Evolutionary conservation across 345 rosid genomes (phyloP), one percentile per base, ranked within the genome.

Genomic region (Aquilaria yunnanensis): DNA sequence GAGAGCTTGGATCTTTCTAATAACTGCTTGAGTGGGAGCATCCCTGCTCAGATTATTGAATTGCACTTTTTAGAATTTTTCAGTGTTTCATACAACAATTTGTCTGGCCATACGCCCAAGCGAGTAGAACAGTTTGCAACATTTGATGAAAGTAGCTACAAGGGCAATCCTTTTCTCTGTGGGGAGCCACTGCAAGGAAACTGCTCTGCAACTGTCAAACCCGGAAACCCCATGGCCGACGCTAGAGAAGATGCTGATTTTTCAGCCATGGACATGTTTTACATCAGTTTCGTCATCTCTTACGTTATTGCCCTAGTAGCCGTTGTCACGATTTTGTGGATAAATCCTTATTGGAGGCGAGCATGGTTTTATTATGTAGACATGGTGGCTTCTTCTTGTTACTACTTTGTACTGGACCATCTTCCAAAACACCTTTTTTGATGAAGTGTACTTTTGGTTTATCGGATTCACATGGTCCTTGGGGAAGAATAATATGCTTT

Each of bases 331-430:
- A 29, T 60, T 32, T 12, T 60, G 6, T 60, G 32, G 54, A 47
- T 60, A 13, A 60, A 60, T 60, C 64, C 54, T 4, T n/a, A 60
- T 29, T 48, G 64, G 64, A 48, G 64, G 9, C 8, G 54, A 32
- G 54, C 45, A 2, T 60, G 64, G 64, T 32, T 60, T 43, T 47
- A 31, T 31, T 29, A 31, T 13, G 12, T 48, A 6, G 54, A 60
- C 30, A 5, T 33, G 51, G 14, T 10, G 45, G 10, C 9, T 43
- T 6, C 29, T 32, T 30, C 64, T 6, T 60, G 63, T 10, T 30
- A 16, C 16, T 60, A 47, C 29, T 46, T 60, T 31, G 23, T 60
- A 6, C 5, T 60, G 1, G 45, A 48, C 52, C 8, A 32, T n/a
- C 43, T 48, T 10, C 54, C 64, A 1, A 48, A 13, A 60, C 16